A percentile compares a stretch with the other conserved stretches of the same genome.
These are phyloP conservation scores for Entoloma clypeatum DNA, from an alignment of 1,284 basidiomycete species.

Conservation along the genomic window DNA sequence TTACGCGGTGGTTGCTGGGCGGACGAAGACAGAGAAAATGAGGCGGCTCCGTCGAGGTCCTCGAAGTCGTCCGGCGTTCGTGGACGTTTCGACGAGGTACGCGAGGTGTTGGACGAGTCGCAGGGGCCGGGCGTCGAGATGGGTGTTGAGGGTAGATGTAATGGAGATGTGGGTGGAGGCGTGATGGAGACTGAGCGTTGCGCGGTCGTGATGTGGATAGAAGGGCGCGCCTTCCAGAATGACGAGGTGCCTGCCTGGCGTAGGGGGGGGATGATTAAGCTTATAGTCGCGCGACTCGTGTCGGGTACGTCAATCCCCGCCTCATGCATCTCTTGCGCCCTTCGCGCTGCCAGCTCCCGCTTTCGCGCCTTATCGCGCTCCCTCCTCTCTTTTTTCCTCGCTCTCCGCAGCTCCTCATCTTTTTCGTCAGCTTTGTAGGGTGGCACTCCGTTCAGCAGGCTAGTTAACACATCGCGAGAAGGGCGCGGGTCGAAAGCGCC, in stretches of 20 bases:
- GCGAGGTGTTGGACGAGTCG: conserved; percentile 65
- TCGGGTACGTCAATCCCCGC: conserved; percentile 22
- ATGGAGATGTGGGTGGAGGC: conserved; percentile 59
- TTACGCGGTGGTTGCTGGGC: conserved; percentile 49
- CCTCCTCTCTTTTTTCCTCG: conserved; percentile 50
- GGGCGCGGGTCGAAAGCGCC: conserved; percentile 67
- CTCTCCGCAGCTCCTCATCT: conserved; percentile 48
- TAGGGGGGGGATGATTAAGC: conserved; percentile 26
- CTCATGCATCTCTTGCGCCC: conserved; percentile 21
- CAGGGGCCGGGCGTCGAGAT: conserved; percentile 70
- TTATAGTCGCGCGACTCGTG: conserved; percentile 24
- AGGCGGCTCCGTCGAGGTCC: conserved; percentile 29
- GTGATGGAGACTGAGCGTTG: conserved; percentile 71
- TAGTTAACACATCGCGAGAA: conserved; percentile 69
- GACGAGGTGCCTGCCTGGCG: conserved; percentile 37
- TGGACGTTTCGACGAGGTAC: conserved; percentile 73
- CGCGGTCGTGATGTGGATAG: conserved; percentile 61
- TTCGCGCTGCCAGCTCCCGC: conserved; percentile 36
- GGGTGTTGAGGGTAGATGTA: conserved; percentile 56
- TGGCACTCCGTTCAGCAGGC: conserved; percentile 68
- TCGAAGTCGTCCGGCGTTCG: conserved; percentile 57
- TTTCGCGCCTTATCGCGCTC: conserved; percentile 43
- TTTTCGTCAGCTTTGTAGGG: conserved; percentile 60
- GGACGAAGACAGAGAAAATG: conserved; percentile 27
- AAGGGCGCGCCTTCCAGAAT: conserved; percentile 62